Base-by-base conservation (phyloP, 306 rosid species). In the Dryas alaskensis region DNA sequence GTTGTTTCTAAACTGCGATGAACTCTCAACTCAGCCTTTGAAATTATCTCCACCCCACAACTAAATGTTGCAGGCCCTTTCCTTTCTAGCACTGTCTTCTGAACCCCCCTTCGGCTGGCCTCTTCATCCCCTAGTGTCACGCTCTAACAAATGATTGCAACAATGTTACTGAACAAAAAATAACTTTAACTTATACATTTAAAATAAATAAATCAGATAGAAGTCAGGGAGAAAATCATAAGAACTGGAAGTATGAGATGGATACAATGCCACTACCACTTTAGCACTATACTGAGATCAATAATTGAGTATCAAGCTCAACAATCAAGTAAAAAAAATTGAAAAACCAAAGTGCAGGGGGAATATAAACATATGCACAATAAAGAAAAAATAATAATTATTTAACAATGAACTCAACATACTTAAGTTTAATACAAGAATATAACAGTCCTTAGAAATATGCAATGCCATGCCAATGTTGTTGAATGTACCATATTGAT, bases 91-190 rank as follows among this genome's bases (percentile, higher is more conserved):
- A 94, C 92, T 37, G 97, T 92, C 88, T 94, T 94, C 79, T 92
- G 97, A 76, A 92, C 92, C 44, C 99, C 95, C 81, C 96, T 84
- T 61, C 96, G 84, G 76, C 87, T 92, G 75, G 99, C 99, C 80
- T 92, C 99, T 84, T 94, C 97, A 83, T 94, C 99, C 73, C 99
- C 97, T 4, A 91, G 81, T 50, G 99, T 94, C 76, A 94, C 97
- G 5, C 99, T 91, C 99, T 94, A 73, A 63, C 78, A 81, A 76
- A 67, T 71, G 61, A 84, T 65, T 40, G 72, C 12, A 82, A 59
- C 66, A 67, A 79, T 37, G 75, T 68, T 73, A 79, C 50, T 61
- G 68, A 79, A 31, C 55, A 65, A 64, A 27, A 71, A 59, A 7
- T 13, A 37, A 12, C 7, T 57, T 72, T 4, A 72, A 57, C 16